Conservation (phyloP, 345 rosid species). For the Toxicodendron radicans region DNA sequence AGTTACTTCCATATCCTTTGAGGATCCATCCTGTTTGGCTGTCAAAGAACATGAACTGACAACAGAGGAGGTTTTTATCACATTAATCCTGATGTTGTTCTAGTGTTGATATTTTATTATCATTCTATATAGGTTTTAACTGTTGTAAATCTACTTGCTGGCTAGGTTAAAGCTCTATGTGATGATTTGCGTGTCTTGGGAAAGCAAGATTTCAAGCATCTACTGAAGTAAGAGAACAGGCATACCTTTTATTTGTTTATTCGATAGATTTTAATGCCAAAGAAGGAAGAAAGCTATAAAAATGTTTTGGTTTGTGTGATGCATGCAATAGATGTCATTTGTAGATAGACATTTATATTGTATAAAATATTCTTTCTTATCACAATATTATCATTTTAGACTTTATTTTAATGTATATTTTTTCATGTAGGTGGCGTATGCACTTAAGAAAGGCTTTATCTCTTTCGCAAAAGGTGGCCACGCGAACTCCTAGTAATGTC, state of each 20-base stretch:
- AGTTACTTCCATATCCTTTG: constrained; percentile 70
- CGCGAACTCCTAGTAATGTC: constrained; percentile 35
- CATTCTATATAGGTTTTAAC: neutral
- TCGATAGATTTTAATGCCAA: neutral
- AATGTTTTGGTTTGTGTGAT: neutral
- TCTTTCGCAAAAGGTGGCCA: constrained; percentile 57
- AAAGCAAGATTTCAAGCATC: constrained; percentile 91
- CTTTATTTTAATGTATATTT: neutral
- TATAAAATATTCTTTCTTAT: neutral
- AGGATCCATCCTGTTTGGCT: constrained; percentile 56
- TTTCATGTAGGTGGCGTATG: constrained; percentile 78
- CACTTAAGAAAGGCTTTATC: constrained; percentile 70
- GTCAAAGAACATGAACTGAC: constrained; percentile 67
- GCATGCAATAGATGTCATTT: neutral
- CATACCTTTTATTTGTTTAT: neutral
- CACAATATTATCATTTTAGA: neutral
- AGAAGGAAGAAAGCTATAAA: neutral
- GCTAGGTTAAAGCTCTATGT: constrained; percentile 77
- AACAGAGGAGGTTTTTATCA: constrained; percentile 66
- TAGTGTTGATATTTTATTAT: neutral
- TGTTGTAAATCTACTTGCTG: constrained; percentile 15
- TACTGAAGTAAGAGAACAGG: constrained; percentile 64
- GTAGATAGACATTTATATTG: neutral
- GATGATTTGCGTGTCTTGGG: constrained; percentile 89
- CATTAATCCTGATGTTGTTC: neutral